Conservation (phyloP, 805 yeast genomes). For the Clavispora phyllophila region DNA sequence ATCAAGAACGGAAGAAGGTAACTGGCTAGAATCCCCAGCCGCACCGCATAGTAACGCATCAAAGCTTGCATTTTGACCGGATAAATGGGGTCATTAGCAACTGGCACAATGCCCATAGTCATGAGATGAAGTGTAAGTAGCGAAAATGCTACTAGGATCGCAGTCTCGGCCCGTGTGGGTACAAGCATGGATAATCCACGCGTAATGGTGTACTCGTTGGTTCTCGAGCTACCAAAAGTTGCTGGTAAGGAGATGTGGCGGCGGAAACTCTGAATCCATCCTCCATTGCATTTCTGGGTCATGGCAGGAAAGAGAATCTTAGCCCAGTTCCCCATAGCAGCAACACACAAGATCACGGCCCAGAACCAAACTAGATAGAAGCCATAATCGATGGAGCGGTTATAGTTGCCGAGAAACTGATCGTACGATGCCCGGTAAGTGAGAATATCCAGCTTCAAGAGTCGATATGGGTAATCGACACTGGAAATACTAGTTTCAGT, state of each 20-base stretch:
- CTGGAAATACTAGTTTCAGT: background rate
- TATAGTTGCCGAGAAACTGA: constrained; percentile 38
- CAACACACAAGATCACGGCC: constrained; percentile 22
- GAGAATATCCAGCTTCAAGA: constrained; percentile 17
- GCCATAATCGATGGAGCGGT: constrained; percentile 35
- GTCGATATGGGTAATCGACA: constrained; percentile 18
- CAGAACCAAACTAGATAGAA: constrained; percentile 27
- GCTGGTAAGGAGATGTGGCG: constrained; percentile 39
- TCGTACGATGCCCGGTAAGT: constrained; percentile 25
- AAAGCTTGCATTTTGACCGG: constrained; percentile 26
- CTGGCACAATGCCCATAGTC: constrained; percentile 7
- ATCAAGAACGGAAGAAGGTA: constrained; percentile 12
- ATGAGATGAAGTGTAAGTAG: constrained; percentile 2
- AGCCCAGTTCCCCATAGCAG: constrained; percentile 29
- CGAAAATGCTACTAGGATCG: constrained; percentile 7
- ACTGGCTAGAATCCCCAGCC: constrained; percentile 15
- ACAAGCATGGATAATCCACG: constrained; percentile 24
- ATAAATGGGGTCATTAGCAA: constrained; percentile 12
- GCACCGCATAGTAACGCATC: constrained; percentile 33
- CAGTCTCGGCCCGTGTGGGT: constrained; percentile 13
- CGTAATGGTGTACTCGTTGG: constrained; percentile 20
- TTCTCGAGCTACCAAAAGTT: constrained; percentile 20
- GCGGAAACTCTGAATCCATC: constrained; percentile 28
- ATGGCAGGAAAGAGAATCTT: constrained; percentile 22
- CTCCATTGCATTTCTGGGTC: constrained; percentile 19